Conservation (phyloP, 495 filamentous ascomycete species). For the Talaromyces liani region DNA sequence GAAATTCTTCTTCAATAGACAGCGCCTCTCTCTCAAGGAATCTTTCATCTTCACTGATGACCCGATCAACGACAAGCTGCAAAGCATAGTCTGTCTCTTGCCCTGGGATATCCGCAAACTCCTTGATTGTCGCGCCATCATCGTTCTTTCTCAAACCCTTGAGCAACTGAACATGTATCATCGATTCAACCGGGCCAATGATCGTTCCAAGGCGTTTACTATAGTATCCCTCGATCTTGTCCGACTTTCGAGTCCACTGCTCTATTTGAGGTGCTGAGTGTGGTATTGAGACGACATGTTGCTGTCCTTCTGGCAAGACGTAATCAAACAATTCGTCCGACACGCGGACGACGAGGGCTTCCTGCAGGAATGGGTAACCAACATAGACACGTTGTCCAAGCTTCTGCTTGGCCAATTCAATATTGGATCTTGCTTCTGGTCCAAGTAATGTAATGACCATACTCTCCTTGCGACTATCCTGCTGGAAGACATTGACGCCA, state of each 20-base stretch:
- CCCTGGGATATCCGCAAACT: conserved; percentile 82
- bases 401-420: conserved; percentile 65
- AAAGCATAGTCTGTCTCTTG: conserved; percentile 88
- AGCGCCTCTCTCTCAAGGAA: conserved; percentile 84
- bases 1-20: conserved; percentile 89
- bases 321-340: conserved; percentile 96
- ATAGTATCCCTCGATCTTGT: conserved; percentile 75
- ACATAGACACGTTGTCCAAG: conserved; percentile 83
- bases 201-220: conserved; percentile 85
- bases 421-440: conserved; percentile 59
- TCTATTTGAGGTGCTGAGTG: conserved; percentile 75
- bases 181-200: conserved; percentile 77
- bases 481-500: conserved; percentile 93
- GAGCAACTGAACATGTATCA: conserved; percentile 87
- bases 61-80: conserved; percentile 83
- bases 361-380: conserved; percentile 92
- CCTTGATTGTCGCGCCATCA: conserved; percentile 84
- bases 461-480: conserved; percentile 93
- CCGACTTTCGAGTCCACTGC: conserved; percentile 75
- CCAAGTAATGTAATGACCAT: conserved; percentile 83
- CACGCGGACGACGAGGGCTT: conserved; percentile 80
- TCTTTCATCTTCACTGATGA: conserved; percentile 83
- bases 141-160: conserved; percentile 88
- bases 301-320: conserved; percentile 52
- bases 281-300: conserved; percentile 54